A percentile compares a stretch with the other conserved stretches of the same genome.
phyloP scores from a whole-genome alignment of 164 flowering plant genomes.

The Cinnamomum micranthum region DNA sequence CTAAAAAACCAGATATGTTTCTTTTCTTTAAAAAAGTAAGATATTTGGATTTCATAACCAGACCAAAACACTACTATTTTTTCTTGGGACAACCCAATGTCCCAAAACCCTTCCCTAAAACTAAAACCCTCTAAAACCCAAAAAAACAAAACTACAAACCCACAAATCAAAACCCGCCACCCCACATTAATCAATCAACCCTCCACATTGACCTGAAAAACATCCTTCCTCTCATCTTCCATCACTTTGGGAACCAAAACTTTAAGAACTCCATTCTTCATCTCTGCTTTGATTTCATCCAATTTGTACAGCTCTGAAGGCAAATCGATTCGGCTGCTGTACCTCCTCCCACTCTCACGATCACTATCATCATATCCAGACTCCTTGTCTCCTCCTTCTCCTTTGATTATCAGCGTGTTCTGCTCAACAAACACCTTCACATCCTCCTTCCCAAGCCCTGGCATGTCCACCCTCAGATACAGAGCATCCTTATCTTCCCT shows the following conservation, averaged over 20 bases:
- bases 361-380: constrained; percentile 36
- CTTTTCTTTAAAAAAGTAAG: too few species aligned
- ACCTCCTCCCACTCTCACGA: constrained; percentile 33
- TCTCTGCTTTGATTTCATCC: constrained; percentile 59
- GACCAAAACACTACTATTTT: too few species aligned
- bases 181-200: constrained; percentile 9
- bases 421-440: constrained; percentile 60
- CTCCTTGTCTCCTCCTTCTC: constrained; percentile 39
- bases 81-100: neutral
- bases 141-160: too few species aligned
- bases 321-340: constrained; percentile 47
- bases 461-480: constrained; percentile 56
- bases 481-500: constrained; percentile 51
- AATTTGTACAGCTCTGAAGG: constrained; percentile 40
- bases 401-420: constrained; percentile 50
- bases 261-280: constrained; percentile 75
- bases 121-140: too few species aligned
- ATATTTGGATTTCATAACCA: too few species aligned
- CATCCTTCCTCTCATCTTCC: constrained; percentile 57
- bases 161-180: too few species aligned
- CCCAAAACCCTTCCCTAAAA: neutral
- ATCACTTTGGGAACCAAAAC: constrained; percentile 56
- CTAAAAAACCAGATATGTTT: too few species aligned
- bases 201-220: constrained; percentile 42
- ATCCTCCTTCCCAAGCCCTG: constrained; percentile 56